A percentile compares a stretch with the other conserved stretches of the same genome.
Conservation (phyloP, 2,329 filamentous ascomycete species). For the Apiospora aurea region DNA sequence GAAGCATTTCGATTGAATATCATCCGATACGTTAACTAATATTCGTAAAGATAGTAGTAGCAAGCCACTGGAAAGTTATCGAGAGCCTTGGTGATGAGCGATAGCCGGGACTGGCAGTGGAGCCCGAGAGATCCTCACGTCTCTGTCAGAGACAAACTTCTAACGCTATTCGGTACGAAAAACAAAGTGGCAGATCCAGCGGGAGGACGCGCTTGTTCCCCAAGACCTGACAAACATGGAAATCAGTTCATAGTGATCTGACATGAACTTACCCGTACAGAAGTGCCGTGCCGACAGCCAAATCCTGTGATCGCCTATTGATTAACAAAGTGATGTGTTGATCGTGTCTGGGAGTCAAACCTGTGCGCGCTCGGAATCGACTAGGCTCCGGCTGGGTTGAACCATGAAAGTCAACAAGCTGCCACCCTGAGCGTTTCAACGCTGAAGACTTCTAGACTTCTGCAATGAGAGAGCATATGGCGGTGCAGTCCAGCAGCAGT, state of each 20-base stretch:
- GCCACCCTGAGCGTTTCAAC: constrained; percentile 16
- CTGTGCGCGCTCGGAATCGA: not conserved
- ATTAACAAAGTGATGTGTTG: not conserved
- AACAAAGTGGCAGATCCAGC: not conserved
- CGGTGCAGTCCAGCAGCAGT: not conserved
- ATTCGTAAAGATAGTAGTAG: too few species aligned
- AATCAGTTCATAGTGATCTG: not conserved
- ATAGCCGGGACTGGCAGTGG: not conserved
- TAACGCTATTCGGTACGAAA: not conserved
- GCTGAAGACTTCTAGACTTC: not conserved
- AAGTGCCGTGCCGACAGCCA: not conserved
- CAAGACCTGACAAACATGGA: not conserved
- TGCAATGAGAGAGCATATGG: not conserved
- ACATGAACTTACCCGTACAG: not conserved
- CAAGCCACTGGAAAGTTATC: not conserved
- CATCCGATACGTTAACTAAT: too few species aligned
- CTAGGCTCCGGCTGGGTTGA: not conserved
- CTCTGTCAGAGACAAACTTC: not conserved
- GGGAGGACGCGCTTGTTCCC: not conserved
- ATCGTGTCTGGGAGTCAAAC: constrained; percentile 5
- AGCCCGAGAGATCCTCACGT: not conserved
- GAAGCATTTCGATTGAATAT: too few species aligned
- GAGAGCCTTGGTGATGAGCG: not conserved
- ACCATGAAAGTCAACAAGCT: not conserved
- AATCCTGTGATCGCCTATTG: not conserved